These are phyloP conservation scores for Pythium coloratum DNA, from an alignment of 352 stramenopile genomes.

Conservation along the genomic window DNA sequence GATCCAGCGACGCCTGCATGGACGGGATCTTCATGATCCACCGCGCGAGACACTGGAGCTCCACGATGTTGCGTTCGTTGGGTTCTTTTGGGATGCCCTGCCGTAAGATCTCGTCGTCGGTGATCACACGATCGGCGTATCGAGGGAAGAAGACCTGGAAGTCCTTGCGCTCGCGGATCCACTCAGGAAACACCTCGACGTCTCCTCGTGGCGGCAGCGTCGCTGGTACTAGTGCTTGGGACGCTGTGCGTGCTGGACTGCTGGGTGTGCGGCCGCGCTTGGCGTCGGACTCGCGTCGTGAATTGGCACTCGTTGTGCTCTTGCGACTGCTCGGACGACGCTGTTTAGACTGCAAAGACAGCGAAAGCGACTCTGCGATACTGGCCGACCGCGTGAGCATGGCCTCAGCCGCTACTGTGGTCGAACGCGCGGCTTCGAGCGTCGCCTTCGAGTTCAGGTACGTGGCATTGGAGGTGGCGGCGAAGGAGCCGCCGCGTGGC, in stretches of 20 bases:
- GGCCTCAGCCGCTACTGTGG: conserved; percentile 40
- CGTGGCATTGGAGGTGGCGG: conserved; percentile 28
- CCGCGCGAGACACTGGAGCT: conserved; percentile 66
- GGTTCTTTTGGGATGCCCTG: conserved; percentile 66
- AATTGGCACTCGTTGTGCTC: conserved; percentile 13
- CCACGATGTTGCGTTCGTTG: conserved; percentile 64
- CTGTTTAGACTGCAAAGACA: not conserved
- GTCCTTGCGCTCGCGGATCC: conserved; percentile 77
- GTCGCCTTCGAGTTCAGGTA: conserved; percentile 52
- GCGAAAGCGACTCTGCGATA: conserved; percentile 9
- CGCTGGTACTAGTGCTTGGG: not conserved
- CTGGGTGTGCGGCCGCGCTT: not conserved
- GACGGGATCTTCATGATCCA: conserved; percentile 81
- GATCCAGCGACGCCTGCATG: conserved; percentile 63
- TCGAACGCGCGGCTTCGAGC: conserved; percentile 42
- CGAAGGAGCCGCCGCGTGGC: conserved; percentile 5
- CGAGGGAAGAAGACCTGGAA: conserved; percentile 75
- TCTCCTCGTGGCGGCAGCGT: conserved; percentile 15
- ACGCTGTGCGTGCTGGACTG: not conserved
- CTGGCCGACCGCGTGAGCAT: conserved; percentile 43
- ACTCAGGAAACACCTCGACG: conserved; percentile 48
- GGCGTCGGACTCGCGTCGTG: not conserved
- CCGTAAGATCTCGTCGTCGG: conserved; percentile 65
- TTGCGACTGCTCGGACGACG: conserved; percentile 5
- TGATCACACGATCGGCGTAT: conserved; percentile 59